A percentile compares a stretch with the other conserved stretches of the same genome.
Evolutionary conservation across 2,329 filamentous ascomycete species (phyloP).

Genomic region (Arthrinium puccinioides): DNA sequence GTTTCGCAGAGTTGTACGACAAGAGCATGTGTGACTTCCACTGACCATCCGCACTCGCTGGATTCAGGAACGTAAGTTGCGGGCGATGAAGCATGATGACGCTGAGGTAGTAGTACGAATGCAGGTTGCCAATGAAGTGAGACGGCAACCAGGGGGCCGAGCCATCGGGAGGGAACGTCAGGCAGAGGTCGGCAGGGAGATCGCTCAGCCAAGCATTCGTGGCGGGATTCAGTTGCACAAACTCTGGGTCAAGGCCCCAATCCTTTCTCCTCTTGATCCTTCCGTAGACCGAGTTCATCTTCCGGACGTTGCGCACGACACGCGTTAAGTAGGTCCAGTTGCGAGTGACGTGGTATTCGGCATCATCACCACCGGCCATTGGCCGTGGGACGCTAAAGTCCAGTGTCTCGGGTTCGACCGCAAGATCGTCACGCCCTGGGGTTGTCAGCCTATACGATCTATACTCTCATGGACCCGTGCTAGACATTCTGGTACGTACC

Average conservation of each 20-base stretch:
- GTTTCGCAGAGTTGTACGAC: slow-evolving; percentile 79
- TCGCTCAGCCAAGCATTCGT: slow-evolving; percentile 70
- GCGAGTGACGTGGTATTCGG: slow-evolving; percentile 70
- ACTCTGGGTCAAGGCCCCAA: slow-evolving; percentile 81
- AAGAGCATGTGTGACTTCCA: slow-evolving; percentile 88
- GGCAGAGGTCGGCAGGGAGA: slow-evolving; percentile 69
- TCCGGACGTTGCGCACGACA: slow-evolving; percentile 69
- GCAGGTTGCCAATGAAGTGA: slow-evolving; percentile 82
- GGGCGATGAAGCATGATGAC: slow-evolving; percentile 84
- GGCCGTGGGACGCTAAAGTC: slow-evolving; percentile 63
- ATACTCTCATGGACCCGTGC: not conserved
- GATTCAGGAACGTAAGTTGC: slow-evolving; percentile 72
- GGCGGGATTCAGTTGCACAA: slow-evolving; percentile 71
- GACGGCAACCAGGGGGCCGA: slow-evolving; percentile 79
- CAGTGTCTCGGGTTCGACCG: slow-evolving; percentile 67
- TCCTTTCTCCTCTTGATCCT: slow-evolving; percentile 67
- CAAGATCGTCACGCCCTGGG: slow-evolving; percentile 68
- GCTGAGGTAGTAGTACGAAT: slow-evolving; percentile 80
- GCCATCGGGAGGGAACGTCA: slow-evolving; percentile 71
- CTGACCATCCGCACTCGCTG: slow-evolving; percentile 58
- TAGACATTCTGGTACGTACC: slow-evolving; percentile 42
- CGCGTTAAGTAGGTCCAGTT: slow-evolving; percentile 79
- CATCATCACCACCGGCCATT: slow-evolving; percentile 60
- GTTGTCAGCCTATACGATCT: slow-evolving; percentile 7
- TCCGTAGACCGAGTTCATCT: slow-evolving; percentile 68